phyloP scores from a whole-genome alignment of 2,329 filamentous ascomycete species.

The Juglanconis oblonga region DNA sequence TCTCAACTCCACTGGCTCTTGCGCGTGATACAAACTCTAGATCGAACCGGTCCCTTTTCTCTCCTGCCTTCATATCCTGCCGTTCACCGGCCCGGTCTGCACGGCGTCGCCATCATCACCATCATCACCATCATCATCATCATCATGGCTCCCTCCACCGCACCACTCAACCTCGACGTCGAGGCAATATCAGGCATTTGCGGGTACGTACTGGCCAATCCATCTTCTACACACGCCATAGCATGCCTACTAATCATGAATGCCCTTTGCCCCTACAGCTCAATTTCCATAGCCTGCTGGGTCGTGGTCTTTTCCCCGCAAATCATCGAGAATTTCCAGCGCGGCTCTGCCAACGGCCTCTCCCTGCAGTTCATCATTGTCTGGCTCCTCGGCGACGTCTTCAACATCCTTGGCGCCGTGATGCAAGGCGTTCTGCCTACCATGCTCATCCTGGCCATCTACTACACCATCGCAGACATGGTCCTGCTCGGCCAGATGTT shows the following conservation, averaged over 20 bases:
- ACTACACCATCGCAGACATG: conserved; percentile 89
- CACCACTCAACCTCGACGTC: conserved; percentile 70
- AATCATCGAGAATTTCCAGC: conserved; percentile 90
- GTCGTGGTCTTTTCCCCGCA: conserved; percentile 97
- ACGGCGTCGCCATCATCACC: background rate
- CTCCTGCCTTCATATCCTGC: no score
- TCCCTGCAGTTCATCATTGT: conserved; percentile 89
- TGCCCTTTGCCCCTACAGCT: conserved; percentile 47
- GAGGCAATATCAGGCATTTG: conserved; percentile 91
- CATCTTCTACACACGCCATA: background rate
- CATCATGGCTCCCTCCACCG: conserved; percentile 53
- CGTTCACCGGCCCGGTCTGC: background rate
- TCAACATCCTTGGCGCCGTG: conserved; percentile 92
- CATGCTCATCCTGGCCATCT: conserved; percentile 92
- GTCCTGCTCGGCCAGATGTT: conserved; percentile 88
- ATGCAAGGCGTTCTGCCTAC: conserved; percentile 89
- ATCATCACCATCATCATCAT: background rate
- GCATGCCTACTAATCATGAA: background rate
- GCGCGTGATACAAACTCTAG: background rate
- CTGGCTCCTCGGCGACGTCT: conserved; percentile 92
- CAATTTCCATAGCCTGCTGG: conserved; percentile 96
- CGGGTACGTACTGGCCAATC: conserved; percentile 49
- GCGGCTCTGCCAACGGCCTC: conserved; percentile 80
- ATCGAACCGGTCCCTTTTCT: background rate
- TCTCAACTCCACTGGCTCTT: background rate